Evolutionary conservation across 345 rosid species (phyloP), one percentile per base, ranked within the genome.

Genomic region (Salix exigua): DNA sequence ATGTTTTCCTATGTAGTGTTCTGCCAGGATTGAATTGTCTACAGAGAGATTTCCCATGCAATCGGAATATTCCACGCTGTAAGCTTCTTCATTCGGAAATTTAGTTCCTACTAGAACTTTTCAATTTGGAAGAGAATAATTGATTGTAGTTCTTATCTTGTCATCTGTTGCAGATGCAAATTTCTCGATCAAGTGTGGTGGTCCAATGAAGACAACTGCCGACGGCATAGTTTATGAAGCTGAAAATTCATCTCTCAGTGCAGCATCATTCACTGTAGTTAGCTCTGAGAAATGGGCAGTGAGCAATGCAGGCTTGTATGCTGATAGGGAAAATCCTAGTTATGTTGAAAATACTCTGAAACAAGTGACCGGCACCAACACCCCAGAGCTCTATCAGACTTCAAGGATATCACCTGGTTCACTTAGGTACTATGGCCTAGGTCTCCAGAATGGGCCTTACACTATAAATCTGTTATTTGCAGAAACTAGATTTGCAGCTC

Each of bases 221-320:
- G 71, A 67, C 74, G 87, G 88, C 30, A 77, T 65, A 48, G 30
- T 77, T 63, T 88, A 76, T 61, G 91, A 90, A 78, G 85, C 78
- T 7, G 92, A 90, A 21, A 83, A 80, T 37, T 68, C 53, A 61
- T 66, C 84, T 19, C 72, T 88, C 63, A 83, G 86, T 30, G 73
- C 88, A 75, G 83, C 90, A 80, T 83, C 89, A 28, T 73, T 50
- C 73, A 55, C 35, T 48, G 87, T 90, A 60, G 77, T 87, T 55
- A 75, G 26, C 63, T 66, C 77, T 3, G 66, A 82, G 50, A 87
- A 84, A 81, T 90, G 94, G 94, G 94, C 88, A 37, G 84, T 86
- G 65, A 87, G 91, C 81, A 86, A 78, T 70, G 88, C 79, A 35
- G 94, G 94, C n/a, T 71, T 84, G 33, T 88, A 73, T 77, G 68